These are phyloP conservation scores for Exophiala viscosa DNA, from an alignment of 2,329 filamentous ascomycete species.

Conservation along the genomic window DNA sequence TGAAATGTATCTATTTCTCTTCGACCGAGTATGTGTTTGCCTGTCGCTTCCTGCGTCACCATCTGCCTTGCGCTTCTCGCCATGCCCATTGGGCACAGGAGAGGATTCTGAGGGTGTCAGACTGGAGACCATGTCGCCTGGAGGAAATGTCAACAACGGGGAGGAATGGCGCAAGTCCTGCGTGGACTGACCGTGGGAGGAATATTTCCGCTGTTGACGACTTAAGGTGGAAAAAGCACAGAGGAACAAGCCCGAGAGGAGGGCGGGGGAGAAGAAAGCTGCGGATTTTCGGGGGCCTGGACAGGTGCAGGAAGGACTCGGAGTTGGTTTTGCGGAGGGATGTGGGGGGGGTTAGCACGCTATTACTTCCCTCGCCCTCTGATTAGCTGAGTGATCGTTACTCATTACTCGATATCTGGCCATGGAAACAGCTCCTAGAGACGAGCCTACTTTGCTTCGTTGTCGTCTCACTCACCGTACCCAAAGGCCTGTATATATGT, in stretches of 20 bases:
- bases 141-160: neutral
- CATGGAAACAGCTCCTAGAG: no score
- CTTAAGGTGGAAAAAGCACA: neutral
- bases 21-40: constrained; percentile 46
- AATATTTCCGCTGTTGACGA: constrained; percentile 19
- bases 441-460: no score
- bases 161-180: neutral
- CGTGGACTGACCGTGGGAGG: constrained; percentile 15
- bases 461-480: no score
- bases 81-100: constrained; percentile 17
- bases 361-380: no score
- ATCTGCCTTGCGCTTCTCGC: constrained; percentile 26
- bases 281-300: neutral
- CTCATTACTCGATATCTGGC: no score
- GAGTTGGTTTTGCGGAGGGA: no score
- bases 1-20: constrained; percentile 65
- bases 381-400: no score
- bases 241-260: constrained; percentile 1
- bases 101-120: constrained; percentile 20
- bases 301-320: neutral
- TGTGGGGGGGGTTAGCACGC: no score
- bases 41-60: constrained; percentile 12
- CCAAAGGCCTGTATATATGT: no score
- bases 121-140: constrained; percentile 16
- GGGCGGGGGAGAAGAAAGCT: neutral